phyloP scores from a whole-genome alignment of 202 grass and related monocot species.

The Cymbopogon flexuosus region DNA sequence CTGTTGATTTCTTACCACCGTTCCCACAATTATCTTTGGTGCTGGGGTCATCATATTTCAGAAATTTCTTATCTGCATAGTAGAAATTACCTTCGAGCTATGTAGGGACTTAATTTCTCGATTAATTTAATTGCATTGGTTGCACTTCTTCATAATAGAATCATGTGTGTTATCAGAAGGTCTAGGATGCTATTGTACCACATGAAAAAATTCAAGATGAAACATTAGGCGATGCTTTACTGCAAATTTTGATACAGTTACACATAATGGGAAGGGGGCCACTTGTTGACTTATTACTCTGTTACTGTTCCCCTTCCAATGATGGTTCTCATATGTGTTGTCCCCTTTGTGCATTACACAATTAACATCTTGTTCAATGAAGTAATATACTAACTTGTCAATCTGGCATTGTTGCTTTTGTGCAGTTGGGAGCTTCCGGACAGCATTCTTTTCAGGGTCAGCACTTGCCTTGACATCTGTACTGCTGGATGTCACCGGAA shows the following conservation, averaged over 20 bases:
- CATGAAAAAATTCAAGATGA: not conserved
- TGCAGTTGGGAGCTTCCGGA: constrained; percentile 27
- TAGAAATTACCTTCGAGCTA: not conserved
- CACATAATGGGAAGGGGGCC: not conserved
- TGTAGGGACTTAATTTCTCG: not conserved
- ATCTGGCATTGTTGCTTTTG: constrained; percentile 18
- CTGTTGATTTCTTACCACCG: not conserved
- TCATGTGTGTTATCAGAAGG: not conserved
- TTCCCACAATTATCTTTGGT: not conserved
- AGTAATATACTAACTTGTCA: not conserved
- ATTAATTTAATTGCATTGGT: not conserved
- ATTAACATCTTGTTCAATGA: not conserved
- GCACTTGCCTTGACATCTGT: constrained; percentile 46
- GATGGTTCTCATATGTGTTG: not conserved
- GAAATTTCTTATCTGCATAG: not conserved
- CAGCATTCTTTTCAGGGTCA: constrained; percentile 36
- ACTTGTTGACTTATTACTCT: not conserved
- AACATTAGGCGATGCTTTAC: not conserved
- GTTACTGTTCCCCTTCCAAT: not conserved
- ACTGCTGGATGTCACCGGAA: constrained; percentile 45
- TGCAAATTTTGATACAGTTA: not conserved
- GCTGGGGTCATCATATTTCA: not conserved
- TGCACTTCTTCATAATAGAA: not conserved
- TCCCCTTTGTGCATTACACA: not conserved
- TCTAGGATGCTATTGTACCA: not conserved